A percentile compares a stretch with the other conserved stretches of the same genome.
Conservation (phyloP, 2,329 filamentous ascomycete species). For the Immersiporthe knoxdaviesiana region DNA sequence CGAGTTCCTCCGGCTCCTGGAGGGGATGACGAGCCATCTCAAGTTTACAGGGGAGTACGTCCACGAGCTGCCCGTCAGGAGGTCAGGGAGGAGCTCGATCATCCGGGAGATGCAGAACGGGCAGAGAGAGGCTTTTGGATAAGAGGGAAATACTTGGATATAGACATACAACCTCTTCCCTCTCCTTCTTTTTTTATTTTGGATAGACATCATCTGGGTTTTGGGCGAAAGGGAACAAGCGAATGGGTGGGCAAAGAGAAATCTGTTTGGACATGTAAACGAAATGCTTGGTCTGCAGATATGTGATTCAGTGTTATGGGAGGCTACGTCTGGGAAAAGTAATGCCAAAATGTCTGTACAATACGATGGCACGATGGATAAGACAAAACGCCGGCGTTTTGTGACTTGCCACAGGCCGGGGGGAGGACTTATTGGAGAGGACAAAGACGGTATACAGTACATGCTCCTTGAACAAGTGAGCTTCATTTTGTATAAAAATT, state of each 20-base stretch:
- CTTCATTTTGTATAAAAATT: neutral
- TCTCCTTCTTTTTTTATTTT: neutral
- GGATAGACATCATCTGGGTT: neutral
- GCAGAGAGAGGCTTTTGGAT: neutral
- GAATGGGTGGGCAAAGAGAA: neutral
- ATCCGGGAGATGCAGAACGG: conserved; percentile 24
- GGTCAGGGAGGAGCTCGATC: conserved; percentile 27
- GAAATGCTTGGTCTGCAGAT: neutral
- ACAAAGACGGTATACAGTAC: neutral
- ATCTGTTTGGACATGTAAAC: neutral
- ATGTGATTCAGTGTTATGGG: neutral
- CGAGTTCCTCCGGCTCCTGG: conserved; percentile 40
- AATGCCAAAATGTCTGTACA: neutral
- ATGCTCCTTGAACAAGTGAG: neutral
- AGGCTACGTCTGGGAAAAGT: neutral
- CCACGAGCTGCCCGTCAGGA: conserved; percentile 35
- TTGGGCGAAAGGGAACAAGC: neutral
- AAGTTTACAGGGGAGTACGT: conserved; percentile 38
- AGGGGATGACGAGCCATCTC: conserved; percentile 41
- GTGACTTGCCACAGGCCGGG: neutral
- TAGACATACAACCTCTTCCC: neutral
- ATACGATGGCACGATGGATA: neutral
- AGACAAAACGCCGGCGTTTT: neutral
- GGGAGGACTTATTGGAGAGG: neutral
- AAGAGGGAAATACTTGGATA: conserved; percentile 3